Base-by-base conservation (phyloP, 225 moss, liverwort and hornwort genomes). In the Antitrichia curtipendula region DNA sequence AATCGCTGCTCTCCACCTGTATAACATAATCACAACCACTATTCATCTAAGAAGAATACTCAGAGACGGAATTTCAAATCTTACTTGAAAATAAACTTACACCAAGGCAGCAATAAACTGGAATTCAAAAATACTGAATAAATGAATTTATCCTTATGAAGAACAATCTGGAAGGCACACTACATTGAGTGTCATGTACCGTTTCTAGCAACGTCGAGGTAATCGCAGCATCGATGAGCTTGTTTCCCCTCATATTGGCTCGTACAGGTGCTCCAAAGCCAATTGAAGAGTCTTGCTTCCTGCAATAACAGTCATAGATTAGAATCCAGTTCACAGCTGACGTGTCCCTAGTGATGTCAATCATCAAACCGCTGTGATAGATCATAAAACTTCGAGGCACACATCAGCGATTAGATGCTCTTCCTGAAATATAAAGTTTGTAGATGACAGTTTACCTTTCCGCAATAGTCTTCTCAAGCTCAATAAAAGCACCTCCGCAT, bases 1-100 rank as follows among this genome's bases (percentile, higher is more conserved):
- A 93, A 85, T 98, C 98, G 86, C 98, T 96, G 90, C 98, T 98
- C 89, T 98, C 97, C 89, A 96, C 97, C 98, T 98, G 88, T 84
- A 93, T 38, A 86, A 81, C 76, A 86, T 24, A 63, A 70, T 47
- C 84, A 89, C 34, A 80, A 43, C 52, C 79, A 58, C 66, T n/a
- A 45, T 85, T 82, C 27, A 69, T 61, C 75, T 40, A 78, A 56
- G 21, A 84, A 76, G 71, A n/a, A 82, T 60, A n/a, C 58, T 64
- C 36, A 63, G 23, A 85, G 70, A 78, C 57, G 27, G 16, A 71
- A 60, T 69, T 80, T 69, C 78, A 54, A 85, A 41, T 89, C 70
- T 52, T 61, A 45, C 58, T 69, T 75, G 5, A 73, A 68, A 78
- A 73, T 77, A 85, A 68, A 49, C 31, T 47, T 77, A 16, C 47